Evolutionary conservation across 140 eudicot species (phyloP), one percentile per base, ranked within the genome.

Genomic region (Anethum foeniculum): DNA sequence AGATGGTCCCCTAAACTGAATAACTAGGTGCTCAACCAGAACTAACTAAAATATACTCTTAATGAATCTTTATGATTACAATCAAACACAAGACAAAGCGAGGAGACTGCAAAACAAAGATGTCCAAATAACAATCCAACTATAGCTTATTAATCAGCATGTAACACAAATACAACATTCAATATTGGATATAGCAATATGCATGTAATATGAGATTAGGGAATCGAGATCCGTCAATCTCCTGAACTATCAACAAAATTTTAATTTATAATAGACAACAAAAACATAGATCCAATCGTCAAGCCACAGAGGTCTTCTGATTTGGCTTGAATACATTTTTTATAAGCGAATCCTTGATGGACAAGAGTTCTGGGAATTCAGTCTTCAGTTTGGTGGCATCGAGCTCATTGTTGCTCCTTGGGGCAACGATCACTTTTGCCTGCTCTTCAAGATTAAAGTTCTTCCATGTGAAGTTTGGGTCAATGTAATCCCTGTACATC

Each of bases 351-450:
- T 88, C 91, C 87, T 86, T 88, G 44, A 88, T 88, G 56, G 89
- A 67, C 76, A 85, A 73, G 44, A 88, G 80, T 68, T 88, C 89
- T 0, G 91, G 91, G 52, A 88, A 88, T 78, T 88, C 91, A 21
- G 75, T 67, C 86, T 81, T 88, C 84, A 88, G 73, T 71, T 88
- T 88, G 32, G 81, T 65, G 73, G 86, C 82, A 82, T 88, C 91
- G n/a, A 88, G 91, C 84, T 88, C 91, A 41, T 88, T 88, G 83
- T 88, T 88, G 80, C 91, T 88, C 80, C 91, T 79, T 28, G 89
- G 89, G 8, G 91, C 91, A 65, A 88, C 69, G 41, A 88, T 88
- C 77, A 88, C 91, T 77, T 85, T 85, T 36, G 91, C 89, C 77
- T 88, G 91, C 84, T 88, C 91, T 85, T 88, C 91, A 6, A 88